Evolutionary conservation across 169 alveolate species (phyloP).

Genomic region (Perkinsus marinus): DNA sequence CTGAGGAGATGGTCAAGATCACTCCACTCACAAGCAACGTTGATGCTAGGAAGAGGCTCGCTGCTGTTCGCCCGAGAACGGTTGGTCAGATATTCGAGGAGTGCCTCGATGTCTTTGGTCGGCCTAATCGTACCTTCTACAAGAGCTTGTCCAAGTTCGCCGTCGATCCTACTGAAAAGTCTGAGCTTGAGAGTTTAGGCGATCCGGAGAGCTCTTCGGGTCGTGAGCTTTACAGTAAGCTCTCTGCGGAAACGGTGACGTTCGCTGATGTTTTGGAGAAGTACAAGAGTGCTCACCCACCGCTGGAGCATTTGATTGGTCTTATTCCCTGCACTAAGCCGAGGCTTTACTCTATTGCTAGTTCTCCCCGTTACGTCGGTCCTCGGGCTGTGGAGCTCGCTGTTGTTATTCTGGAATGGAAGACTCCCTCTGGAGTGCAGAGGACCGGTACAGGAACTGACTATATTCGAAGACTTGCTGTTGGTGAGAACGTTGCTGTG

Average conservation of each 20-base stretch:
- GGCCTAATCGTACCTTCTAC: constrained; percentile 22
- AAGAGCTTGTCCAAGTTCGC: constrained; percentile 15
- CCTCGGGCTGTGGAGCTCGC: not conserved
- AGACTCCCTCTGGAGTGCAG: not conserved
- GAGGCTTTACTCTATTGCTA: constrained; percentile 28
- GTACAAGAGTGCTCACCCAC: constrained; percentile 20
- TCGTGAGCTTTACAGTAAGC: not conserved
- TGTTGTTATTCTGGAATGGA: not conserved
- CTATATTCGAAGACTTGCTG: not conserved
- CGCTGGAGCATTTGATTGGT: constrained; percentile 20
- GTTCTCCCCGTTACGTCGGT: constrained; percentile 8
- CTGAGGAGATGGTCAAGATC: not conserved
- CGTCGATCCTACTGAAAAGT: constrained; percentile 15
- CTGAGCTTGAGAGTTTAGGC: constrained; percentile 12
- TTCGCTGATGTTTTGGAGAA: constrained; percentile 14
- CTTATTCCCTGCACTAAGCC: constrained; percentile 23
- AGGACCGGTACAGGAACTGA: not conserved
- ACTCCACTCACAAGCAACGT: not conserved
- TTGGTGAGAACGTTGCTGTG: not conserved
- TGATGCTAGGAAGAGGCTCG: not conserved
- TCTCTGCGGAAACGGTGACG: constrained; percentile 20
- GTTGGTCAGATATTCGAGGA: constrained; percentile 20
- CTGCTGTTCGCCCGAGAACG: constrained; percentile 10
- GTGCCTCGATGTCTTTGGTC: constrained; percentile 26
- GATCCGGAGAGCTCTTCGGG: constrained; percentile 7